Percentiles rank a stretch among this genome's conserved stretches.
phyloP scores from a whole-genome alignment of 768 basidiomycete genomes.

The Termitomyces sp. region DNA sequence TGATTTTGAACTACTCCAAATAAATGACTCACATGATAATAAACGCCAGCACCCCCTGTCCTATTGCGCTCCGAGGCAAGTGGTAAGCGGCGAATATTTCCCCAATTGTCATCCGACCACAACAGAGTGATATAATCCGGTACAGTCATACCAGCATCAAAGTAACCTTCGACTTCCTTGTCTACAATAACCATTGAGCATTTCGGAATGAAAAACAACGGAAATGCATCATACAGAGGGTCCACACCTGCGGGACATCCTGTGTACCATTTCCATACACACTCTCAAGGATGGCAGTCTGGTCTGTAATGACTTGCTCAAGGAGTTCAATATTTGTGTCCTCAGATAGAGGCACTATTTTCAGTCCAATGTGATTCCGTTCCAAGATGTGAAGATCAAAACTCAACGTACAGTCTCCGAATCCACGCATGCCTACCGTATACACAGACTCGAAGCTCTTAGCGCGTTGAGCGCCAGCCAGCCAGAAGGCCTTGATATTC shows the following conservation, averaged over 20 bases:
- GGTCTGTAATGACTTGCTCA: constrained; percentile 51
- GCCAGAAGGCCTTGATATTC: constrained; percentile 57
- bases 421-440: constrained; percentile 68
- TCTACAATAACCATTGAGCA: constrained; percentile 19
- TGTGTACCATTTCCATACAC: constrained; percentile 43
- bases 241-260: constrained; percentile 61
- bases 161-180: constrained; percentile 64
- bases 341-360: constrained; percentile 45
- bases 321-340: constrained; percentile 44
- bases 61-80: constrained; percentile 47
- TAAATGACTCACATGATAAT: constrained; percentile 49
- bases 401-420: constrained; percentile 38
- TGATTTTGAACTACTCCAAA: neutral
- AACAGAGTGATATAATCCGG: constrained; percentile 61
- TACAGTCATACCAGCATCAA: constrained; percentile 54
- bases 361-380: neutral
- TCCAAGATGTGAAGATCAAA: neutral
- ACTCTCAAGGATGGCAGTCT: constrained; percentile 50
- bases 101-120: constrained; percentile 76
- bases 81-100: constrained; percentile 63
- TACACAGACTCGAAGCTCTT: constrained; percentile 56
- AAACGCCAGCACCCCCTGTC: constrained; percentile 65
- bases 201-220: neutral
- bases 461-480: constrained; percentile 51
- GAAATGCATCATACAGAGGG: constrained; percentile 36